Evolutionary conservation across 768 basidiomycete genomes (phyloP).

Genomic region (Lactarius hatsudake): DNA sequence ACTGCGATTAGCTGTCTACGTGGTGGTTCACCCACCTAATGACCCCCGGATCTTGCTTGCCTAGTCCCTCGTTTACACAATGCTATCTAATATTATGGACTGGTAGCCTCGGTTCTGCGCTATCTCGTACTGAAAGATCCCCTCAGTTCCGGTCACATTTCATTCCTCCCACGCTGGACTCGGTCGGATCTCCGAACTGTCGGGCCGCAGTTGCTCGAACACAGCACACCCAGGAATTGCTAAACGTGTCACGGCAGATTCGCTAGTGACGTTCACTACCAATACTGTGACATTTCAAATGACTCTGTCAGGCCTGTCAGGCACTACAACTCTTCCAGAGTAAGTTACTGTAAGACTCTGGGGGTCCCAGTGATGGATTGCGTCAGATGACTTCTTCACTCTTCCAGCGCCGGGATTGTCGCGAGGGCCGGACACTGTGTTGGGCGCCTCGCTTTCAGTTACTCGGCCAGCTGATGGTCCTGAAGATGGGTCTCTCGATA

Average conservation of each 20-base stretch:
- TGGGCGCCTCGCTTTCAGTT: neutral
- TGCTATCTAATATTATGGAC: neutral
- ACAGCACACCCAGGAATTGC: neutral
- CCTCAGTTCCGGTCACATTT: neutral
- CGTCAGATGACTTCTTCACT: neutral
- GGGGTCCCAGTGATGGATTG: neutral
- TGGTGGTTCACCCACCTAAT: neutral
- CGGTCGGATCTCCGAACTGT: neutral
- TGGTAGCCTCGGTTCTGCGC: neutral
- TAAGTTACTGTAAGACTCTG: neutral
- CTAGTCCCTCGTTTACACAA: neutral
- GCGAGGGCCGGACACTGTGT: neutral
- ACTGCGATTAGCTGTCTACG: neutral
- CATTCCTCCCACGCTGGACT: constrained; percentile 5
- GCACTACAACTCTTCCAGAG: neutral
- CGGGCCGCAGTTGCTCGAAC: neutral
- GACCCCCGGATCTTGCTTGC: neutral
- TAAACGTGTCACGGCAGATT: neutral
- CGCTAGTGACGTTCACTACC: constrained; percentile 2
- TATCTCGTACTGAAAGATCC: neutral
- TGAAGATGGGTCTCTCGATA: neutral
- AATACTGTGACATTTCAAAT: neutral
- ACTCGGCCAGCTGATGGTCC: neutral
- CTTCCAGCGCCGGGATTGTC: neutral
- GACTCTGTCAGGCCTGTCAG: neutral